Conservation (phyloP, 2,329 filamentous ascomycete species). For the Tolypocladium sp. region DNA sequence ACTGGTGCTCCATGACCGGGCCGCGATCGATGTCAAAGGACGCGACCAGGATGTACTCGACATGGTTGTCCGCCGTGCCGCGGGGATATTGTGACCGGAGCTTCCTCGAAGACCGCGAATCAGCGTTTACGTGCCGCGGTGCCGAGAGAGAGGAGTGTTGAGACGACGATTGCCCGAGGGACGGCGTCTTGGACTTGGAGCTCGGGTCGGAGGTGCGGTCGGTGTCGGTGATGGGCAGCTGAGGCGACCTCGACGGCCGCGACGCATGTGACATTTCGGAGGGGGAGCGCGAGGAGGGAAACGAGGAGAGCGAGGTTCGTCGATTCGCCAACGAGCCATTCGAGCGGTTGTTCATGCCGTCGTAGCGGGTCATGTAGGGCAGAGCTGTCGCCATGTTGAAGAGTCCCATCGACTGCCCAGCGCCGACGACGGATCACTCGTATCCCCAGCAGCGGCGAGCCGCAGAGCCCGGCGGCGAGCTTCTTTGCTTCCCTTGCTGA, state of each 20-base stretch:
- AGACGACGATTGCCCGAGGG: conserved; percentile 45
- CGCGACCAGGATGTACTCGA: conserved; percentile 96
- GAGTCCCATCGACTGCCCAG: background rate
- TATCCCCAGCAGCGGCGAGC: background rate
- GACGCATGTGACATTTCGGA: conserved; percentile 48
- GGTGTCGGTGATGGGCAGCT: conserved; percentile 39
- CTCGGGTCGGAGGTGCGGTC: conserved; percentile 51
- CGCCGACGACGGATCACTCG: background rate
- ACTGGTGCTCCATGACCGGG: conserved; percentile 97
- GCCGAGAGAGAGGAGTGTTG: conserved; percentile 52
- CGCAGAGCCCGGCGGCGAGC: background rate
- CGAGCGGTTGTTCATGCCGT: conserved; percentile 22
- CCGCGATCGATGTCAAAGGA: conserved; percentile 96
- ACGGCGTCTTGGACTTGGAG: conserved; percentile 50
- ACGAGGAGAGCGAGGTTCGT: conserved; percentile 54
- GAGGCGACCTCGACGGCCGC: conserved; percentile 46
- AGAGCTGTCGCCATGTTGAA: conserved; percentile 29
- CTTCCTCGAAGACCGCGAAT: conserved; percentile 42
- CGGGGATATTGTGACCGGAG: conserved; percentile 68
- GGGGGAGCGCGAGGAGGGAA: conserved; percentile 48
- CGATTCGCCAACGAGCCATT: conserved; percentile 21
- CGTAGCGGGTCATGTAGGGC: conserved; percentile 31
- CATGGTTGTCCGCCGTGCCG: conserved; percentile 77
- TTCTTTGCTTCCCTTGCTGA: background rate
- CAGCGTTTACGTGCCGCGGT: conserved; percentile 39